Conservation (phyloP, 352 stramenopile genomes). For the Globisporangium megalacanthum region DNA sequence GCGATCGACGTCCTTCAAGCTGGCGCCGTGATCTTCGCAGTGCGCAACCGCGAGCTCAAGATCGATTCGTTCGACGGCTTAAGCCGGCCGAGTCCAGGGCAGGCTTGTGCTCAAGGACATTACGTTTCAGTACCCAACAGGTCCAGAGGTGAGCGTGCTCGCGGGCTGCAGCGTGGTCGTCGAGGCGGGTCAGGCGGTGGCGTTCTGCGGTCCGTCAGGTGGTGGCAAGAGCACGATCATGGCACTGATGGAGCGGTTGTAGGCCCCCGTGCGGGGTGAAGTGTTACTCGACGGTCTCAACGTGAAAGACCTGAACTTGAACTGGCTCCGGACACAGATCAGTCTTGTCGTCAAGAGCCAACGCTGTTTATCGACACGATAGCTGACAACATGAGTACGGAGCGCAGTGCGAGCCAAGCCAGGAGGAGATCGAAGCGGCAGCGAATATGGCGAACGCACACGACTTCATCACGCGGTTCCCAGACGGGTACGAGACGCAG, state of each 20-base stretch:
- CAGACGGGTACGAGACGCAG: constrained; percentile 82
- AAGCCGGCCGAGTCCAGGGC: constrained; percentile 5
- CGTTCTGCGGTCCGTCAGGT: constrained; percentile 19
- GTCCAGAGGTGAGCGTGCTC: constrained; percentile 14
- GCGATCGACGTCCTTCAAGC: constrained; percentile 13
- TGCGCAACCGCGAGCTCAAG: background rate
- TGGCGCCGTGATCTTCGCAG: constrained; percentile 6
- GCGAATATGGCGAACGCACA: constrained; percentile 82
- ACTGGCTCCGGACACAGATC: constrained; percentile 23
- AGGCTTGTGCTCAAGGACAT: constrained; percentile 18
- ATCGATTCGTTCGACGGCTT: constrained; percentile 11
- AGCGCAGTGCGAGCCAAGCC: background rate
- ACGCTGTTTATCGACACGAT: constrained; percentile 42
- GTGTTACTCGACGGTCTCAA: constrained; percentile 20
- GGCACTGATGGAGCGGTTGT: constrained; percentile 26
- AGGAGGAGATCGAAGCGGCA: constrained; percentile 63
- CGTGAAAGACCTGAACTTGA: constrained; percentile 17
- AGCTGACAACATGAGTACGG: constrained; percentile 53
- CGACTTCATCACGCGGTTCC: constrained; percentile 81
- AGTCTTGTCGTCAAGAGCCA: constrained; percentile 54
- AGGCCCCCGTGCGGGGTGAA: constrained; percentile 17
- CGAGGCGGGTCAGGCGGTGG: constrained; percentile 21
- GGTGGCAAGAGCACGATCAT: constrained; percentile 28
- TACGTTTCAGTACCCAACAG: constrained; percentile 20
- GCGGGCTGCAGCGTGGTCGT: constrained; percentile 14